Evolutionary conservation across 2,329 filamentous ascomycete species (phyloP).

Genomic region (Chaetomium globosum): DNA sequence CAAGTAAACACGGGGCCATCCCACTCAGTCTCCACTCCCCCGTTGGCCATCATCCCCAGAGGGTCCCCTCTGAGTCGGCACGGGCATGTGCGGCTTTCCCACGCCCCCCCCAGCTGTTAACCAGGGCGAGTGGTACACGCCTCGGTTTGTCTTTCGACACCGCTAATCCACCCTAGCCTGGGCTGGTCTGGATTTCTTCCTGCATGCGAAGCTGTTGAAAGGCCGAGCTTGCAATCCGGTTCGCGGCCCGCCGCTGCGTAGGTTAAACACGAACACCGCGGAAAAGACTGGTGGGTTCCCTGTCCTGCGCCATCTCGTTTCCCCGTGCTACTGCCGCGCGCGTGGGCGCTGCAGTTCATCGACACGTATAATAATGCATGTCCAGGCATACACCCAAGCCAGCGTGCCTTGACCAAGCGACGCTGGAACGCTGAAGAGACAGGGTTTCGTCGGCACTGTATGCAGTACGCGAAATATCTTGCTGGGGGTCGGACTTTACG

Average conservation of each 20-base stretch:
- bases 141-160: conserved; percentile 20
- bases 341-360: neutral
- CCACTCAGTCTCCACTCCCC: conserved; percentile 12
- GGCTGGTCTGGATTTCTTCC: conserved; percentile 18
- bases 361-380: neutral
- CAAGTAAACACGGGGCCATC: neutral
- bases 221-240: conserved; percentile 19
- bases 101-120: neutral
- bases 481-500: conserved; percentile 3
- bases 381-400: neutral
- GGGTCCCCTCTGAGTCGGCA: neutral
- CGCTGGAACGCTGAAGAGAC: conserved; percentile 2
- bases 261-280: neutral
- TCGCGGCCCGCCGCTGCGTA: conserved; percentile 11
- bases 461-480: neutral
- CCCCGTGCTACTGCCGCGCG: neutral
- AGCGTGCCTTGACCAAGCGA: conserved; percentile 1
- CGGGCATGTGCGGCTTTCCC: conserved; percentile 4
- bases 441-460: neutral
- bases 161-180: conserved; percentile 20
- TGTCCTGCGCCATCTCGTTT: conserved; percentile 7
- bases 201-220: conserved; percentile 21
- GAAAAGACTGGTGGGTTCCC: conserved; percentile 6
- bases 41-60: conserved; percentile 2
- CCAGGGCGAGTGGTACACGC: neutral